Evolutionary conservation across 1,284 basidiomycete species (phyloP), one percentile per base, ranked within the genome.

Genomic region (Peniophora sp.): DNA sequence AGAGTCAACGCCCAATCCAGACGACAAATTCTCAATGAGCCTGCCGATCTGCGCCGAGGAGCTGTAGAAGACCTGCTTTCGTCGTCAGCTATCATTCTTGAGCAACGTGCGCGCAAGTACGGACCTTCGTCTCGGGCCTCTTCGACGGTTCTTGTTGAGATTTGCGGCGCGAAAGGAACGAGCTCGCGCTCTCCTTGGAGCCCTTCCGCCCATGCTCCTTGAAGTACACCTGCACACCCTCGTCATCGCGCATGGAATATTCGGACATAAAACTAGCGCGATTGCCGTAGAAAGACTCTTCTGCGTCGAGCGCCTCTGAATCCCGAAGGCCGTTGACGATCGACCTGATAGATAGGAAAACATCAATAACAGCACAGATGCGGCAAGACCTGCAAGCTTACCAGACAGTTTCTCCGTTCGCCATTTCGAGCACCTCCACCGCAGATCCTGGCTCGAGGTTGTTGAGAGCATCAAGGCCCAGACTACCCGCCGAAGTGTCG

Each of bases 331-430:
- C 84, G 58, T 90, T 88, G 46, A 91, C 85, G 56, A 91, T 87
- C 52, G 82, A 83, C 86, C 86, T 89, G 55, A n/a, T n/a, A n/a
- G 38, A 41, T 8, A 41, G 16, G 5, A 32, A 32, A 32, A 12
- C 27, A 41, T n/a, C 16, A 16, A 17, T 41, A 16, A 6, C 38
- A n/a, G 38, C n/a, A 36, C 19, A 6, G 38, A n/a, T 41, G 8
- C 19, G n/a, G 16, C 16, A 8, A 16, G 5, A n/a, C 6, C 8
- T 16, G 24, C 59, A 47, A 14, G 68, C 72, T 48, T 53, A 87
- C 88, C 88, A 92, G 52, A 91, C 83, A 14, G 85, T 87, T 64
- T 91, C 83, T 22, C 88, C 88, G 61, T 89, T 89, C 12, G 85
- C 85, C 60, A 89, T 69, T 61, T 91, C 85, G 47, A 91, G 74